Conservation (phyloP, 768 basidiomycete species). For the Pleurotus giganteus region DNA sequence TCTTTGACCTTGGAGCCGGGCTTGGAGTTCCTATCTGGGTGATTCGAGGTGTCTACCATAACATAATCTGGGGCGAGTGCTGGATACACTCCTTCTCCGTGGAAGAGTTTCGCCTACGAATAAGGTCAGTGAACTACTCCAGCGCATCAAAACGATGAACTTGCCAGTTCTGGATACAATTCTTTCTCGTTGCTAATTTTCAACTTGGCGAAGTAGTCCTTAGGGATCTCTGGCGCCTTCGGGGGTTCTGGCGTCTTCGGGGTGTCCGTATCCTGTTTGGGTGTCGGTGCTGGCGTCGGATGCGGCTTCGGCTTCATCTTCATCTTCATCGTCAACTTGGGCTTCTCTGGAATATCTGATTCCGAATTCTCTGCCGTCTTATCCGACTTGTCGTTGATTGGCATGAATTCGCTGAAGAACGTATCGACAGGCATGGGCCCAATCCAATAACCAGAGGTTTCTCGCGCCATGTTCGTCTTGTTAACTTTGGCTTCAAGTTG, state of each 20-base stretch:
- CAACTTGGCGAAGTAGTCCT: neutral
- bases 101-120: neutral
- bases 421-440: slow-evolving; percentile 42
- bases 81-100: neutral
- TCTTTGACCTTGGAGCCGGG: neutral
- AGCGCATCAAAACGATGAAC: neutral
- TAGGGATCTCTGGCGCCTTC: neutral
- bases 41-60: slow-evolving; percentile 13
- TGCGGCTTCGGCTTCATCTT: too few species aligned
- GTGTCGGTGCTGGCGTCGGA: too few species aligned
- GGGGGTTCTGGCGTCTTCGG: too few species aligned
- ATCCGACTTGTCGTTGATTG: too few species aligned
- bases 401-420: neutral
- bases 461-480: neutral
- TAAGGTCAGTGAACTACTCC: neutral
- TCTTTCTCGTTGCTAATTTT: neutral
- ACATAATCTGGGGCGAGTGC: neutral
- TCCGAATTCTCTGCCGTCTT: too few species aligned
- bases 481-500: neutral
- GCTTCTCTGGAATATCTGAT: too few species aligned
- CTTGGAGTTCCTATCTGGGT: neutral
- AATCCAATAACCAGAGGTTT: neutral
- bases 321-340: too few species aligned
- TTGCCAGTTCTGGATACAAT: neutral
- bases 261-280: too few species aligned